These are phyloP conservation scores for Spergularia azorica DNA, from an alignment of 179 eudicot genomes.

Conservation along the genomic window DNA sequence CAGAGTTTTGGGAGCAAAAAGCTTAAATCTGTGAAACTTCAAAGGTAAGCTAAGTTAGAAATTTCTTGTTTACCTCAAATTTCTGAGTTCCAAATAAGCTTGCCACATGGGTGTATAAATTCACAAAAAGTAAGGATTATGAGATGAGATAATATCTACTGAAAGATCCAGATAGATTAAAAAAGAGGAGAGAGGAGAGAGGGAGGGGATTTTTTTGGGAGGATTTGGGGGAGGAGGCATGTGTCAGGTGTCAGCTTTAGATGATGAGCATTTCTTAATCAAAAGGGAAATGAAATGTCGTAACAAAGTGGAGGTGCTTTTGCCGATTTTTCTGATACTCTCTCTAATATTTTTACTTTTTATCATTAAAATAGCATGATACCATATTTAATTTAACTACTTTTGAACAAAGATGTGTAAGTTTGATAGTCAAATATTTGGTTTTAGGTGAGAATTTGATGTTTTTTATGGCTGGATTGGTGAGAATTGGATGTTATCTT, in stretches of 20 bases:
- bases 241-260: constrained; percentile 21
- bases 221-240: constrained; percentile 9
- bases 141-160: constrained; percentile 1
- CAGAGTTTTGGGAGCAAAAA: not conserved
- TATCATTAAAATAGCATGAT: not conserved
- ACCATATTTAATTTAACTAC: too few relatives aligned
- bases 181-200: constrained; percentile 1
- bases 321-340: not conserved
- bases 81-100: not conserved
- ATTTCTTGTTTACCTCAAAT: not conserved
- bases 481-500: too few relatives aligned
- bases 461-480: too few relatives aligned
- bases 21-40: not conserved
- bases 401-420: too few relatives aligned
- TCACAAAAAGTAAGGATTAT: not conserved
- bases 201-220: not conserved
- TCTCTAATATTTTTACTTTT: not conserved
- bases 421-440: too few relatives aligned
- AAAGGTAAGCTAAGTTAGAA: too few relatives aligned
- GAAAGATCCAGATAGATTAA: constrained; percentile 13
- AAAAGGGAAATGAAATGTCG: constrained; percentile 12
- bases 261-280: constrained; percentile 2
- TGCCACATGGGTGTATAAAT: not conserved
- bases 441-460: too few relatives aligned
- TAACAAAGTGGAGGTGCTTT: constrained; percentile 7